Percentiles rank a stretch among this genome's conserved stretches.
These are phyloP conservation scores for Magnaporthales sp. DNA, from an alignment of 2,329 filamentous ascomycete genomes.

Conservation along the genomic window DNA sequence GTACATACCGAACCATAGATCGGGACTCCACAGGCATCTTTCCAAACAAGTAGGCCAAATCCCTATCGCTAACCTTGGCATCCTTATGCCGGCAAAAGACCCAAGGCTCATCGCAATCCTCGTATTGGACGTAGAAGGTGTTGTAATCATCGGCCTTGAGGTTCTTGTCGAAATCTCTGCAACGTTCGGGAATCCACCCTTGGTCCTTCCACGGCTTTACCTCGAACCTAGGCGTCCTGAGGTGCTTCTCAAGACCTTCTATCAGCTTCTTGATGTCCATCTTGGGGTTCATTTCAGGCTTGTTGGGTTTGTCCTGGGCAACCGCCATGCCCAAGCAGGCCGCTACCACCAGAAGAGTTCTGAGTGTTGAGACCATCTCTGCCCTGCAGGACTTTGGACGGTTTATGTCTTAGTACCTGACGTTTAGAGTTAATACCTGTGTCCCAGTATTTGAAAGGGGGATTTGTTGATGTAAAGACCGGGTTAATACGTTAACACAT, in stretches of 20 bases:
- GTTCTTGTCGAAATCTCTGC: neutral
- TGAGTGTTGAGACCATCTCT: neutral
- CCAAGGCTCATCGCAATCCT: conserved; percentile 3
- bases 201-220: conserved; percentile 3
- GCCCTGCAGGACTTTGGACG: neutral
- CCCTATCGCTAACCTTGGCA: neutral
- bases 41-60: neutral
- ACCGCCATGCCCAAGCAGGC: neutral
- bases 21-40: neutral
- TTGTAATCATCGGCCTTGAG: neutral
- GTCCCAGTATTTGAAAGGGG: neutral
- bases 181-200: neutral
- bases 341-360: neutral
- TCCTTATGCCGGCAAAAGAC: neutral
- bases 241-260: neutral
- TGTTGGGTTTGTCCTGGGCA: conserved; percentile 1
- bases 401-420: neutral
- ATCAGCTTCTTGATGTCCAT: neutral
- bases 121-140: neutral
- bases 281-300: neutral
- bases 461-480: neutral
- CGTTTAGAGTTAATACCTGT: neutral
- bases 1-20: conserved; percentile 1
- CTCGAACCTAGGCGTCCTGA: neutral
- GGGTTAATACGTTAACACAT: neutral